phyloP scores from a whole-genome alignment of 768 basidiomycete species.

The Hygrocybe punicea region DNA sequence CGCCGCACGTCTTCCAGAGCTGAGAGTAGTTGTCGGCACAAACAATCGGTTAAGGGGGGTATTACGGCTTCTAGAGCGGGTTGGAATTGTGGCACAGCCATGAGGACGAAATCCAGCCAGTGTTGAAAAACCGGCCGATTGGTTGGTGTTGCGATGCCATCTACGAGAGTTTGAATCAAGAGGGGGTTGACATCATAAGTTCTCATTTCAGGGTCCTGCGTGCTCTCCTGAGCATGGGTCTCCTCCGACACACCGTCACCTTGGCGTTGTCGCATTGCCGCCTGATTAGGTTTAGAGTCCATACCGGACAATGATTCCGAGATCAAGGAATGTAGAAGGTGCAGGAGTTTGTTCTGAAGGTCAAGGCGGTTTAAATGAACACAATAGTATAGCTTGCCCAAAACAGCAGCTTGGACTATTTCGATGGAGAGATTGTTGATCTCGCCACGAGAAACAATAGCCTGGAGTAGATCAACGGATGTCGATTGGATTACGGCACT shows the following conservation, averaged over 20 bases:
- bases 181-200: conserved; percentile 63
- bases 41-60: conserved; percentile 71
- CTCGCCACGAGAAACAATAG: conserved; percentile 79
- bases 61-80: conserved; percentile 64
- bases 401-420: conserved; percentile 63
- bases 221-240: conserved; percentile 30
- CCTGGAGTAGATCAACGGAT: conserved; percentile 78
- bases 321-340: conserved; percentile 83
- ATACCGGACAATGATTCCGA: conserved; percentile 52
- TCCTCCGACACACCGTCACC: conserved; percentile 33
- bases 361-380: conserved; percentile 71
- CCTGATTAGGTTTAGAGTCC: conserved; percentile 14
- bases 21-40: conserved; percentile 65
- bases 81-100: conserved; percentile 85
- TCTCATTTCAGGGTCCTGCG: conserved; percentile 27
- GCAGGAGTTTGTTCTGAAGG: conserved; percentile 89
- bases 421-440: conserved; percentile 58
- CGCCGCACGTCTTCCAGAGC: conserved; percentile 54
- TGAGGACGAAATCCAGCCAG: conserved; percentile 94
- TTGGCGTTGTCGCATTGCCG: conserved; percentile 27
- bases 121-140: conserved; percentile 87
- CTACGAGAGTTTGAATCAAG: conserved; percentile 71
- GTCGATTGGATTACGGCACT: conserved; percentile 70
- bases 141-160: conserved; percentile 64
- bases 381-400: conserved; percentile 71